Evolutionary conservation across 352 stramenopile genomes (phyloP).

Genomic region (Thalassiosira livingstoniorum): DNA sequence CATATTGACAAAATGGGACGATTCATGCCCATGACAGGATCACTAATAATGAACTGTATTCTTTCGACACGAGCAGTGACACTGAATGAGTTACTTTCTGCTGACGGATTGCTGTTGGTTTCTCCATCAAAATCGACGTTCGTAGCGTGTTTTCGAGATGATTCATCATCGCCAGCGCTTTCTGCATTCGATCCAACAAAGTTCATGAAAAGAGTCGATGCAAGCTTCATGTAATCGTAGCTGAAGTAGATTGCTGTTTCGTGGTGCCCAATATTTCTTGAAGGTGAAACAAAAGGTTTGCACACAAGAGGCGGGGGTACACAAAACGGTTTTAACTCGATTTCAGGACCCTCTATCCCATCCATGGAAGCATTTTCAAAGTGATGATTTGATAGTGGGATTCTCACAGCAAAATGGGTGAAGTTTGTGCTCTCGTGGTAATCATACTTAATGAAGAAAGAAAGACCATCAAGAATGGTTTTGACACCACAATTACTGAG

Average conservation of each 20-base stretch:
- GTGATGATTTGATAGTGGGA: slow-evolving; percentile 68
- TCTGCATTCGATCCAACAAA: slow-evolving; percentile 55
- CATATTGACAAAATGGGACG: slow-evolving; percentile 77
- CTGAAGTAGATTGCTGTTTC: slow-evolving; percentile 66
- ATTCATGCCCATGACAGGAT: slow-evolving; percentile 86
- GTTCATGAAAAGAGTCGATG: slow-evolving; percentile 53
- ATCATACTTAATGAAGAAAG: slow-evolving; percentile 78
- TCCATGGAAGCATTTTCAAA: slow-evolving; percentile 62
- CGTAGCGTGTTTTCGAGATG: no score
- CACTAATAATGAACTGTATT: slow-evolving; percentile 78
- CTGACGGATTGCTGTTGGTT: slow-evolving; percentile 21
- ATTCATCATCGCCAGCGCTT: no score
- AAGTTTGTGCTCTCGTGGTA: slow-evolving; percentile 76
- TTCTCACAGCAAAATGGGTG: slow-evolving; percentile 69
- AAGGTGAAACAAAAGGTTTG: slow-evolving; percentile 65
- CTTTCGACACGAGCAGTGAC: slow-evolving; percentile 66
- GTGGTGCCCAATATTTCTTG: slow-evolving; percentile 56
- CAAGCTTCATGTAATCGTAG: slow-evolving; percentile 70
- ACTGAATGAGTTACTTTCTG: slow-evolving; percentile 69
- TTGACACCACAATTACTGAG: slow-evolving; percentile 56
- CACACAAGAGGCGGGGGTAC: slow-evolving; percentile 71
- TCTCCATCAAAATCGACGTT: slow-evolving; percentile 10
- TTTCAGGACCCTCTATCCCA: slow-evolving; percentile 64
- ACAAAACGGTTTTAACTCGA: slow-evolving; percentile 67
- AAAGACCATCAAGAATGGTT: slow-evolving; percentile 81